Evolutionary conservation across 176 grass and related monocot genomes (phyloP).

Genomic region (Alopecurus myosuroides): DNA sequence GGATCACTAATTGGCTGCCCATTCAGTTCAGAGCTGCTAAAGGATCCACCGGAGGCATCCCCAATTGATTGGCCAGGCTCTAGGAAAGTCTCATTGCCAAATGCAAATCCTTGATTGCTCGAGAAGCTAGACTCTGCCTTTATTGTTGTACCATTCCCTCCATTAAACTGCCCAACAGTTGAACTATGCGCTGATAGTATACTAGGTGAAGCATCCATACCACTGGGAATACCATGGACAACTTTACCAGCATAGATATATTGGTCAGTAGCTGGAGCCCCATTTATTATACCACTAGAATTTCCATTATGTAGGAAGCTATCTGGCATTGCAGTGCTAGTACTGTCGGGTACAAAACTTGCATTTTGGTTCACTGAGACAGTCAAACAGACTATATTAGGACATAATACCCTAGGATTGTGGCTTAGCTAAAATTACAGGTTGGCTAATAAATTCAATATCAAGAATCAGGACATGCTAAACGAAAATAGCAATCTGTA

Average conservation of each 20-base stretch:
- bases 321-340: conserved; percentile 55
- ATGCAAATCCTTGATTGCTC: conserved; percentile 67
- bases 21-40: conserved; percentile 80
- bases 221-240: conserved; percentile 40
- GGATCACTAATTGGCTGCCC: conserved; percentile 57
- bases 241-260: conserved; percentile 65
- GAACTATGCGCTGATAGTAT: conserved; percentile 56
- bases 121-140: conserved; percentile 78
- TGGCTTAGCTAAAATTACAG: neutral
- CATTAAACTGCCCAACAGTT: conserved; percentile 48
- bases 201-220: conserved; percentile 54
- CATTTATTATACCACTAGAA: conserved; percentile 60
- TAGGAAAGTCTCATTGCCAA: conserved; percentile 70
- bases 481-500: neutral
- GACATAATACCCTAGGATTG: conserved; percentile 1
- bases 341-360: conserved; percentile 50
- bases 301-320: conserved; percentile 65
- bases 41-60: conserved; percentile 86
- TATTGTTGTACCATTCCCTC: conserved; percentile 59
- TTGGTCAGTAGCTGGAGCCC: conserved; percentile 39
- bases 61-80: conserved; percentile 62
- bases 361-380: conserved; percentile 67
- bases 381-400: conserved; percentile 25
- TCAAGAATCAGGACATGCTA: neutral
- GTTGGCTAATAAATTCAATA: neutral